phyloP scores from a whole-genome alignment of 2,329 filamentous ascomycete genomes.

The Aspergillus hortae region DNA sequence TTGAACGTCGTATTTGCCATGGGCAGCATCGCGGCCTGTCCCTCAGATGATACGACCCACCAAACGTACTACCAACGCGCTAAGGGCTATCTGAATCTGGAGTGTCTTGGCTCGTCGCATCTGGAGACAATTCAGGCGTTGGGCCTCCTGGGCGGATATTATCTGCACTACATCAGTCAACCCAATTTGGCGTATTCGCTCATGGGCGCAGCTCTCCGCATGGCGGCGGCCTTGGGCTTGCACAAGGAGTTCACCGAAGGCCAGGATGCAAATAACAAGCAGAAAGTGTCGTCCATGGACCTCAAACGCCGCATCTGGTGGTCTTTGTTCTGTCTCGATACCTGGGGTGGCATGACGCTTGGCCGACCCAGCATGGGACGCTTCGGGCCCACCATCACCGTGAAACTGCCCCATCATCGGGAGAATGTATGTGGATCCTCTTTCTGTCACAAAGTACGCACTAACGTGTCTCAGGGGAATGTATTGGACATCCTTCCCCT shows the following conservation, averaged over 20 bases:
- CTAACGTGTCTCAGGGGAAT: constrained; percentile 44
- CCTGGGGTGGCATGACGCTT: constrained; percentile 68
- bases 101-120: constrained; percentile 65
- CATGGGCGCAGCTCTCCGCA: constrained; percentile 66
- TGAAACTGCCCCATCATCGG: constrained; percentile 56
- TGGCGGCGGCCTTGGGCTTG: constrained; percentile 70
- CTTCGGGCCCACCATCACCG: constrained; percentile 65
- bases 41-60: constrained; percentile 61
- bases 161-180: constrained; percentile 73
- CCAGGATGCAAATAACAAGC: constrained; percentile 41
- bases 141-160: constrained; percentile 69
- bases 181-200: constrained; percentile 74
- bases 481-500: constrained; percentile 66
- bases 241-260: constrained; percentile 59
- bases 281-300: constrained; percentile 54
- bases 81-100: constrained; percentile 63
- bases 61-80: constrained; percentile 67
- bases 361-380: constrained; percentile 67
- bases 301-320: constrained; percentile 69
- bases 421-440: constrained; percentile 24
- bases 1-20: constrained; percentile 75
- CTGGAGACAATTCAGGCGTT: constrained; percentile 72
- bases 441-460: constrained; percentile 14
- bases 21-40: constrained; percentile 67
- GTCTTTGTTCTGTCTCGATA: constrained; percentile 70